Conservation (phyloP, 805 yeast genomes). For the Myxozyma geophila region DNA sequence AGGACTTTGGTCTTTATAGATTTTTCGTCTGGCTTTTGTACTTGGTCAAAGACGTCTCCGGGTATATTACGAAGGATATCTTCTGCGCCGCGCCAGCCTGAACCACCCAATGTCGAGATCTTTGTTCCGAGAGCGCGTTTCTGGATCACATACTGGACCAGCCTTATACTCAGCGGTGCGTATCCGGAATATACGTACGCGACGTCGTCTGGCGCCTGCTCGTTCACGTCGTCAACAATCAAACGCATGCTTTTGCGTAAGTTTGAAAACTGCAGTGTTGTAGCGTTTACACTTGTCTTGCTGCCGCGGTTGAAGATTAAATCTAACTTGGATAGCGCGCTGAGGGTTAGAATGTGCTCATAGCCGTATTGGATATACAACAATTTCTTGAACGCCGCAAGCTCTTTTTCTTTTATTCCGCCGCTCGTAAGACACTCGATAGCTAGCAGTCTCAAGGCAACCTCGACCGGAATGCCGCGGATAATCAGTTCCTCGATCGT, state of each 20-base stretch:
- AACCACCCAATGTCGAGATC: constrained; percentile 28
- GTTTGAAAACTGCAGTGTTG: constrained; percentile 50
- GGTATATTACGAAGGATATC: constrained; percentile 45
- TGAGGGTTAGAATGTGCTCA: constrained; percentile 53
- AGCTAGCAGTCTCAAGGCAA: constrained; percentile 59
- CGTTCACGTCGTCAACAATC: constrained; percentile 44
- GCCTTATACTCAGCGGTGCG: constrained; percentile 72
- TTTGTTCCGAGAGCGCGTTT: constrained; percentile 44
- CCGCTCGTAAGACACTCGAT: constrained; percentile 65
- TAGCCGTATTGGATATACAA: constrained; percentile 70
- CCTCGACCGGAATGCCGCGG: constrained; percentile 49
- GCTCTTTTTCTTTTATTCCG: constrained; percentile 72
- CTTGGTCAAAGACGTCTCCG: constrained; percentile 47
- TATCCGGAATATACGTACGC: constrained; percentile 78
- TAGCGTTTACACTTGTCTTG: constrained; percentile 37
- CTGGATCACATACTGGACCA: constrained; percentile 70
- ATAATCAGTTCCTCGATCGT: constrained; percentile 58
- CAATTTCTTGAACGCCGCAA: constrained; percentile 57
- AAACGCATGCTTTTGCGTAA: constrained; percentile 51
- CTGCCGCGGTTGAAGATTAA: constrained; percentile 48
- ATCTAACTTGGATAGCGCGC: constrained; percentile 55
- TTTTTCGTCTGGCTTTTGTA: constrained; percentile 37
- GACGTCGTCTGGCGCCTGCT: constrained; percentile 52
- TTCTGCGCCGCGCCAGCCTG: constrained; percentile 50
- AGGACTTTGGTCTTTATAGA: constrained; percentile 32